phyloP scores from a whole-genome alignment of 2,329 filamentous ascomycete species.

The Thelonectria olida region DNA sequence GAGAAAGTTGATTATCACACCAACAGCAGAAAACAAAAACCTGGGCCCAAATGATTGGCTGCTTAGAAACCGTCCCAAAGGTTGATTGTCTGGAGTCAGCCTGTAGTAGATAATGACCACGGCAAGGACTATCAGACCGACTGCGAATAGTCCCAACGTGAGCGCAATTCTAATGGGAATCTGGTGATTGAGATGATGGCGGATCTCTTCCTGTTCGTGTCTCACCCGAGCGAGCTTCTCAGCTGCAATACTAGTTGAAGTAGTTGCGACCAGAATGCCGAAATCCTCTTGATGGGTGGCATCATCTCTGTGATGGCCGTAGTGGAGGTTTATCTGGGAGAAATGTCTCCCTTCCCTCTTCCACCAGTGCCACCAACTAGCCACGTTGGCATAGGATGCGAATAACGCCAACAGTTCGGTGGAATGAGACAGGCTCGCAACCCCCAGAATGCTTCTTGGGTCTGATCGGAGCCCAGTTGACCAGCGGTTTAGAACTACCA shows the following conservation, averaged over 20 bases:
- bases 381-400: not conserved
- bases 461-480: constrained; percentile 1
- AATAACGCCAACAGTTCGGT: not conserved
- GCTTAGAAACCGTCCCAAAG: constrained; percentile 4
- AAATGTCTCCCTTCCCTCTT: not conserved
- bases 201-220: not conserved
- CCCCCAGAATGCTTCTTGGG: constrained; percentile 5
- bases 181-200: not conserved
- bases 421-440: constrained; percentile 1
- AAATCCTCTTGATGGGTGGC: not conserved
- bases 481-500: not conserved
- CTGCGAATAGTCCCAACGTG: not conserved
- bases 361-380: constrained; percentile 1
- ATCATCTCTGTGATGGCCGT: not conserved
- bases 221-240: not conserved
- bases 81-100: not conserved
- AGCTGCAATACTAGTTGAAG: too few species aligned
- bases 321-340: not conserved
- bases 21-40: not conserved
- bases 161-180: not conserved
- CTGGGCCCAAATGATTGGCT: constrained; percentile 6
- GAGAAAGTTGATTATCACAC: constrained; percentile 1
- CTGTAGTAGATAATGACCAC: constrained; percentile 2
- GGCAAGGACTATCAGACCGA: not conserved
- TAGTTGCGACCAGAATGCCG: not conserved